These are phyloP conservation scores for Nemania serpens DNA, from an alignment of 2,329 filamentous ascomycete genomes.

Conservation along the genomic window DNA sequence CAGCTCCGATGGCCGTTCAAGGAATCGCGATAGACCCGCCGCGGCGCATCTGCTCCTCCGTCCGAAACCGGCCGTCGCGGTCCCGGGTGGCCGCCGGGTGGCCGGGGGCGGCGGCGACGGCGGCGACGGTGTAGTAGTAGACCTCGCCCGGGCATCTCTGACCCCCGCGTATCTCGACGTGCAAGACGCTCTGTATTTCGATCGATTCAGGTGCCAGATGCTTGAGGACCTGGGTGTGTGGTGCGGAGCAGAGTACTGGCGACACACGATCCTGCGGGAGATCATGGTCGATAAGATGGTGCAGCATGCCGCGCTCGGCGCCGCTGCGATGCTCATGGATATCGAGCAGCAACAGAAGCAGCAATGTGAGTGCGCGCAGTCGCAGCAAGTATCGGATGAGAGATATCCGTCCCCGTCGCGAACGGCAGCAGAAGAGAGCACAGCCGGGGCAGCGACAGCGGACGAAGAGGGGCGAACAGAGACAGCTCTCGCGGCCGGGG, in stretches of 20 bases:
- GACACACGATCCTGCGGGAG: conserved; percentile 26
- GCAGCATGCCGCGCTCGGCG: conserved; percentile 29
- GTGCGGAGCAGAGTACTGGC: conserved; percentile 31
- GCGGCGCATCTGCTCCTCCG: conserved; percentile 2
- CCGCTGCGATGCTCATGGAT: conserved; percentile 31
- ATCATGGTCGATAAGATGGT: conserved; percentile 30
- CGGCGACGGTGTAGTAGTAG: neutral
- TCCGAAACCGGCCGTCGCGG: conserved; percentile 15
- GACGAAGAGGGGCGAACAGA: neutral
- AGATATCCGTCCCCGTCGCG: neutral
- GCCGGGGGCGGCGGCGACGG: neutral
- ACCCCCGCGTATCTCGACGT: conserved; percentile 26
- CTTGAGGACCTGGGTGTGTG: conserved; percentile 28
- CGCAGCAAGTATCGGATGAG: neutral
- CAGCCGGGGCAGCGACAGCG: neutral
- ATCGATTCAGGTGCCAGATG: conserved; percentile 32
- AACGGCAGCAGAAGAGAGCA: neutral
- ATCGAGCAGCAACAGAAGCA: conserved; percentile 24
- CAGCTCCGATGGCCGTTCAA: neutral
- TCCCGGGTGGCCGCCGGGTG: neutral
- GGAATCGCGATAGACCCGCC: neutral
- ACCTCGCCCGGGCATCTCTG: conserved; percentile 24
- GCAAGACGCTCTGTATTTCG: conserved; percentile 31
- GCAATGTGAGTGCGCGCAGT: neutral
- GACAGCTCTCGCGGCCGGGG: neutral